A percentile compares a stretch with the other conserved stretches of the same genome.
These are phyloP conservation scores for Hypseocharis bilobata DNA, from an alignment of 441 rosid genomes.

Conservation along the genomic window DNA sequence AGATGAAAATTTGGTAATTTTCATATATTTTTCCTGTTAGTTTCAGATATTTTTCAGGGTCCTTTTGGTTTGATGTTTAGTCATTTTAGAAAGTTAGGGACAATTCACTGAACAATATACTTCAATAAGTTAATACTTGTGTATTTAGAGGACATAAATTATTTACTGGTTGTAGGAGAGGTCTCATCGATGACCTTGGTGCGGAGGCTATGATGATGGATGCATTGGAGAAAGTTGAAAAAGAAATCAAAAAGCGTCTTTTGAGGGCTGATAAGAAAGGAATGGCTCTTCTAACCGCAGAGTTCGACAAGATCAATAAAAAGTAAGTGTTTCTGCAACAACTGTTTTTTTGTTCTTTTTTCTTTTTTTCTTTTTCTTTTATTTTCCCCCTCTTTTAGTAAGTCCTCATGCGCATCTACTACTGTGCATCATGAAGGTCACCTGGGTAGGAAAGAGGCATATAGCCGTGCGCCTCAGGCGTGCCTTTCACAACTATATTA, in stretches of 20 bases:
- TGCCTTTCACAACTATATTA: no score
- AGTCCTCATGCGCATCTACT: no score
- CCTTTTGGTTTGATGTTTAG: not conserved
- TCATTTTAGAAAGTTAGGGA: no score
- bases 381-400: no score
- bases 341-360: not conserved
- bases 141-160: not conserved
- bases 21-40: not conserved
- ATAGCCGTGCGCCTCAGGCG: no score
- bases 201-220: slow-evolving; percentile 92
- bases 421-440: no score
- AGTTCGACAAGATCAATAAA: slow-evolving; percentile 80
- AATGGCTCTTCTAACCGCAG: slow-evolving; percentile 73
- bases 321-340: slow-evolving; percentile 41
- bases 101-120: not conserved
- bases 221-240: slow-evolving; percentile 86
- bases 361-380: not conserved
- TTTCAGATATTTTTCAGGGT: slow-evolving; percentile 1
- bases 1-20: no score
- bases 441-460: no score
- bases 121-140: not conserved
- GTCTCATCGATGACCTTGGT: slow-evolving; percentile 72
- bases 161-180: slow-evolving; percentile 45
- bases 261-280: slow-evolving; percentile 83
- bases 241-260: slow-evolving; percentile 82